phyloP scores from a whole-genome alignment of 768 basidiomycete genomes.

The Mycena haematopus region DNA sequence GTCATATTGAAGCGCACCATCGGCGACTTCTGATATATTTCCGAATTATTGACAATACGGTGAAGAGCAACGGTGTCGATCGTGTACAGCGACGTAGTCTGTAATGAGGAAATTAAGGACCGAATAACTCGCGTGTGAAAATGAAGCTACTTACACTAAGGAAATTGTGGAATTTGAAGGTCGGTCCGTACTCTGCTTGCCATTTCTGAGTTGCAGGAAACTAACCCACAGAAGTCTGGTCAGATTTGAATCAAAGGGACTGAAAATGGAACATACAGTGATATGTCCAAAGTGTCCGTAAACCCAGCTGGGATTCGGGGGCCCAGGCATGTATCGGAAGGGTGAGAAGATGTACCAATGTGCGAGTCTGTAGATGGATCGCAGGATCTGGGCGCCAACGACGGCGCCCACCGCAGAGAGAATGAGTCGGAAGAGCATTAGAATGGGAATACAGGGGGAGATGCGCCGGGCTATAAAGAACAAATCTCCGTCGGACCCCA shows the following conservation, averaged over 20 bases:
- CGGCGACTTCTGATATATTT: constrained; percentile 13
- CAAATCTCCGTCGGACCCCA: too few species aligned
- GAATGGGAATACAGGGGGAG: background rate
- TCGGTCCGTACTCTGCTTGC: constrained; percentile 8
- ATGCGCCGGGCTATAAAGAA: too few species aligned
- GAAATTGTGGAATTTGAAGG: constrained; percentile 3
- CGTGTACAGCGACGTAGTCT: constrained; percentile 10
- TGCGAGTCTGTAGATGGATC: background rate
- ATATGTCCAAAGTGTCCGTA: background rate
- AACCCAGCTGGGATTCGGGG: background rate
- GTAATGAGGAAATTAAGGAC: background rate
- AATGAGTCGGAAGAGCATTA: background rate
- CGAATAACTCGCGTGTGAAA: background rate
- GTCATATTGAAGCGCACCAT: background rate
- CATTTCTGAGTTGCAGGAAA: background rate
- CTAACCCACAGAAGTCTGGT: background rate
- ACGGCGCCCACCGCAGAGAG: background rate
- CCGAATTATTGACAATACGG: constrained; percentile 8
- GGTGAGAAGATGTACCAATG: background rate
- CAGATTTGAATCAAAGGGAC: too few species aligned
- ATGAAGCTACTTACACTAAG: background rate
- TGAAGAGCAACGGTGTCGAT: constrained; percentile 12
- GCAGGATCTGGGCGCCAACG: background rate
- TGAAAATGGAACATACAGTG: background rate
- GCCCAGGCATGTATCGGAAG: background rate